Base-by-base conservation (phyloP, 306 rosid species). In the Senna siamea region DNA sequence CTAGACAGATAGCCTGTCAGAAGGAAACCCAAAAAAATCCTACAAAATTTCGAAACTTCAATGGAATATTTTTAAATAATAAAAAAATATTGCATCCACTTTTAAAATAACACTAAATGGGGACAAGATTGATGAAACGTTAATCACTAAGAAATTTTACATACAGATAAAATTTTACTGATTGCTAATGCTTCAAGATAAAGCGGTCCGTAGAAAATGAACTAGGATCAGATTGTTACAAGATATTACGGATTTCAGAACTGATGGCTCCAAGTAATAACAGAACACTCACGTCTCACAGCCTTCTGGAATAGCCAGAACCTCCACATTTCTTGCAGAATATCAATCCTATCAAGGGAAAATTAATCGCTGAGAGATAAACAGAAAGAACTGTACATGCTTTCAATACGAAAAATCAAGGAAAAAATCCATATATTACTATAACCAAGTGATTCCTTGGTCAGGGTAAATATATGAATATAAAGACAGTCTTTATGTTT, bases 321-420 rank as follows among this genome's bases (percentile, higher is more conserved):
- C 99, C 99, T 63, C 88, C 89, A 80, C 99, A 95, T 76, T 90
- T 95, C 94, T 92, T 92, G 96, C 99, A 95, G 43, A 95, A 69
- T 66, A 95, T 80, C 89, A 95, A 87, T 70, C 99, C 99, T 94
- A 79, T 78, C 47, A 19, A 22, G 18, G 65, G 57, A 22, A 14
- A 80, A 69, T 47, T 58, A 48, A 79, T 56, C 79, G 28, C 17
- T 53, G 69, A 38, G 48, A 71, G 40, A 79, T 54, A 30, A 57
- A 59, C 15, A 52, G 9, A 77, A 50, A 52, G 34, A 50, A 43
- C 11, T 15, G 43, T 30, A 51, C 54, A 76, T n/a, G 48, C 64
- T 34, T 26, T 26, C 30, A 26, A 26, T 26, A 3, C 2, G 2
- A 26, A 26, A 26, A 26, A 26, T 26, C 30, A 26, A 26, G 30